These are phyloP conservation scores for Myxozyma neotropica DNA, from an alignment of 805 yeast genomes.

Conservation along the genomic window DNA sequence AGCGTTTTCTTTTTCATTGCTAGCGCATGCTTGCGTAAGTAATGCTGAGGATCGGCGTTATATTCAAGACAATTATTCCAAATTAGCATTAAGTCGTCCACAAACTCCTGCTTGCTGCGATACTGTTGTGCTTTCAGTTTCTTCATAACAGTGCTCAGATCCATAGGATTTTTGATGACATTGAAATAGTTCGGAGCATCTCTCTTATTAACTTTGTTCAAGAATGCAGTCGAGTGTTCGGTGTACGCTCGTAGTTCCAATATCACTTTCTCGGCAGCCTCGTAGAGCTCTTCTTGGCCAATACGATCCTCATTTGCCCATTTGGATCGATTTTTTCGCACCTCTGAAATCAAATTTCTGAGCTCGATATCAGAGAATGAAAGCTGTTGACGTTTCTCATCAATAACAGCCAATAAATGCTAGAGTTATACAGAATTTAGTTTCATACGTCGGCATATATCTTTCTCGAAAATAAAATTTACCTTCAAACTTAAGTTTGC, in stretches of 20 bases:
- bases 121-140: conserved; percentile 83
- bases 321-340: conserved; percentile 90
- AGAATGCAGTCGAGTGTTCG: conserved; percentile 93
- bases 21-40: conserved; percentile 83
- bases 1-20: conserved; percentile 93
- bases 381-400: conserved; percentile 73
- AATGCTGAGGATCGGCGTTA: conserved; percentile 93
- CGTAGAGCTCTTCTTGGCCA: conserved; percentile 97
- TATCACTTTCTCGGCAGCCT: conserved; percentile 95
- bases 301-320: conserved; percentile 87
- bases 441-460: neutral
- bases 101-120: conserved; percentile 82
- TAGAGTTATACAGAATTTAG: neutral
- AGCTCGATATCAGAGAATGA: conserved; percentile 77
- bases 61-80: conserved; percentile 94
- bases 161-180: conserved; percentile 93
- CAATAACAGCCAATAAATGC: conserved; percentile 77
- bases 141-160: conserved; percentile 88
- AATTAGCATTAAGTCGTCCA: conserved; percentile 91
- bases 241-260: conserved; percentile 87
- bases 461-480: too few relatives aligned
- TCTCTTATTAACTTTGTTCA: conserved; percentile 93
- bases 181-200: conserved; percentile 97
- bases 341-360: conserved; percentile 84
- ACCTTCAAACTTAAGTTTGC: conserved; percentile 71